Conservation (phyloP, 1,284 basidiomycete species). For the Trichosporon sp. region DNA sequence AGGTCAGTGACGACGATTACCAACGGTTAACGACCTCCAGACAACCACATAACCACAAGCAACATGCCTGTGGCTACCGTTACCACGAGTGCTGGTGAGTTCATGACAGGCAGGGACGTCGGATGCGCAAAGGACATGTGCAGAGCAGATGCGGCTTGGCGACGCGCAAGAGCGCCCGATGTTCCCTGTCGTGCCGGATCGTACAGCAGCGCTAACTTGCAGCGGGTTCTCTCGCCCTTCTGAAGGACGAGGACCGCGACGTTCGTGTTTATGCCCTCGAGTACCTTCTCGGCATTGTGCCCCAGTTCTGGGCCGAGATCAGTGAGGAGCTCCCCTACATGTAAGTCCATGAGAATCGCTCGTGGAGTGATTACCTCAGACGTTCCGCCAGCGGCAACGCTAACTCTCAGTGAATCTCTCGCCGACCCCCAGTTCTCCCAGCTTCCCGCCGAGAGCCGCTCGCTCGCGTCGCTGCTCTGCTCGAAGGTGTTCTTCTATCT, state of each 20-base stretch:
- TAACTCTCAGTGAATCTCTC: constrained; percentile 66
- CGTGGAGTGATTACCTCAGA: background rate
- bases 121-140: background rate
- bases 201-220: constrained; percentile 30
- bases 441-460: constrained; percentile 65
- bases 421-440: constrained; percentile 68
- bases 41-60: constrained; percentile 4
- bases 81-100: constrained; percentile 41
- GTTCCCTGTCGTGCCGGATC: background rate
- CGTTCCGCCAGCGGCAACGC: background rate
- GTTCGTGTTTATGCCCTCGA: constrained; percentile 87
- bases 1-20: constrained; percentile 2
- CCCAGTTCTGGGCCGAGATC: constrained; percentile 96
- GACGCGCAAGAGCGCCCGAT: background rate
- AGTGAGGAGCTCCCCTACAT: constrained; percentile 85
- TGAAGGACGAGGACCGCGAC: constrained; percentile 72
- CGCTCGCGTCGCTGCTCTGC: constrained; percentile 78
- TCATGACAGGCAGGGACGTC: background rate
- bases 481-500: constrained; percentile 97
- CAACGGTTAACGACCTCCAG: background rate
- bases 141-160: background rate
- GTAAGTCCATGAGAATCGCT: constrained; percentile 53
- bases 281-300: constrained; percentile 72
- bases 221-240: constrained; percentile 81
- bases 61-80: constrained; percentile 42